Conservation (phyloP, 768 basidiomycete genomes). For the Naematelia encephala region DNA sequence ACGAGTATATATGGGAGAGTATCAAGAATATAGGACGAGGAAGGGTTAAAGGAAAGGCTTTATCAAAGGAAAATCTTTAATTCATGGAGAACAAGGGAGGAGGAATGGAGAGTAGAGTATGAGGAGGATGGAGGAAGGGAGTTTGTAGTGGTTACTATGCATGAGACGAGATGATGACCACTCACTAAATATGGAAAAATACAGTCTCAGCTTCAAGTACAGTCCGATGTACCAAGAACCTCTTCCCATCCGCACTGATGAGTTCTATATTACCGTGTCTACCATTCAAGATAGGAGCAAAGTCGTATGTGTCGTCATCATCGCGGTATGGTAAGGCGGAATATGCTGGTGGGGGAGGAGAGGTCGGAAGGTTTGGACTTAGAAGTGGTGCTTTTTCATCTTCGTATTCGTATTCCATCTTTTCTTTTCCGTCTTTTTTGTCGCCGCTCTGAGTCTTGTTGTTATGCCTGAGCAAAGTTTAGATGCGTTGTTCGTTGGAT, state of each 20-base stretch:
- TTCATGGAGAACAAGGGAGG: background rate
- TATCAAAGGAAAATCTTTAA: no score
- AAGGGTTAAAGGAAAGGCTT: background rate
- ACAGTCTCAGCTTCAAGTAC: slow-evolving; percentile 41
- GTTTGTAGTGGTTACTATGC: background rate
- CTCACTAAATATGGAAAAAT: slow-evolving; percentile 49
- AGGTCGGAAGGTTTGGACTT: background rate
- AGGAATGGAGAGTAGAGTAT: background rate
- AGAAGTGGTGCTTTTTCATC: background rate
- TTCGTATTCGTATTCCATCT: no score
- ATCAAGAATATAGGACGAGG: background rate
- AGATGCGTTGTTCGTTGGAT: no score
- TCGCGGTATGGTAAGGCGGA: slow-evolving; percentile 36
- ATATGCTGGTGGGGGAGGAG: slow-evolving; percentile 43
- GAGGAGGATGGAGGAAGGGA: background rate
- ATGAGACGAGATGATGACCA: background rate
- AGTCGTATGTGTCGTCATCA: slow-evolving; percentile 22
- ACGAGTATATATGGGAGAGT: no score
- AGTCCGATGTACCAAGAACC: slow-evolving; percentile 42
- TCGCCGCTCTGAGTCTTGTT: no score
- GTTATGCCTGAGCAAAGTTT: no score
- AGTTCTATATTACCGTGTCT: slow-evolving; percentile 40
- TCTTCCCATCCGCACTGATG: slow-evolving; percentile 37
- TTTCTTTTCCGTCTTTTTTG: no score
- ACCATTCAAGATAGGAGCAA: slow-evolving; percentile 33